Evolutionary conservation across 2,329 filamentous ascomycete genomes (phyloP).

Genomic region (Ramularia collo-cygni): DNA sequence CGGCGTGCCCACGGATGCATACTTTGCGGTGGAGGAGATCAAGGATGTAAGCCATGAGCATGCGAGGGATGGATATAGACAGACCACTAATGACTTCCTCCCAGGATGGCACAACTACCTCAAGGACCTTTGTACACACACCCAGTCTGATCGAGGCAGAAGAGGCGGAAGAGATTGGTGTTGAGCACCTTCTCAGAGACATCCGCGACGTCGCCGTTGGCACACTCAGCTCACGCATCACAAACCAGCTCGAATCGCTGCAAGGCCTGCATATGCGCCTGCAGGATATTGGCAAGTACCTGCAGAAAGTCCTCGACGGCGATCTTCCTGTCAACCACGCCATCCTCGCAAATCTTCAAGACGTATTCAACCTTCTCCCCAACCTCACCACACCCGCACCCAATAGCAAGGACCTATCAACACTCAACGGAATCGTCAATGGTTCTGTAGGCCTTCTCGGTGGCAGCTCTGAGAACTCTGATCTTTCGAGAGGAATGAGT

Average conservation of each 20-base stretch:
- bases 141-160: slow-evolving; percentile 98
- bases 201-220: slow-evolving; percentile 97
- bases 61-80: neutral
- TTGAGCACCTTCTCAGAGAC: slow-evolving; percentile 94
- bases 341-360: slow-evolving; percentile 96
- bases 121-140: slow-evolving; percentile 96
- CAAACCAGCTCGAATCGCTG: slow-evolving; percentile 92
- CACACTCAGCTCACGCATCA: slow-evolving; percentile 92
- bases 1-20: slow-evolving; percentile 94
- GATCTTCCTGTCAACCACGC: slow-evolving; percentile 94
- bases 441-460: slow-evolving; percentile 49
- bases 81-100: slow-evolving; percentile 18
- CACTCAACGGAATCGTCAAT: slow-evolving; percentile 45
- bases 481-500: slow-evolving; percentile 93
- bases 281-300: slow-evolving; percentile 89
- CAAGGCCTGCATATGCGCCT: slow-evolving; percentile 92
- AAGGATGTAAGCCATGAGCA: slow-evolving; percentile 64
- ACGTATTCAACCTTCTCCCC: slow-evolving; percentile 96
- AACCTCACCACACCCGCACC: slow-evolving; percentile 83
- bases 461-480: slow-evolving; percentile 58
- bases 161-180: slow-evolving; percentile 97
- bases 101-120: slow-evolving; percentile 92
- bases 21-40: slow-evolving; percentile 99
- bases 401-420: slow-evolving; percentile 54
- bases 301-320: slow-evolving; percentile 90